Conservation (phyloP, 2,329 filamentous ascomycete species). For the Venturia aucupariae region DNA sequence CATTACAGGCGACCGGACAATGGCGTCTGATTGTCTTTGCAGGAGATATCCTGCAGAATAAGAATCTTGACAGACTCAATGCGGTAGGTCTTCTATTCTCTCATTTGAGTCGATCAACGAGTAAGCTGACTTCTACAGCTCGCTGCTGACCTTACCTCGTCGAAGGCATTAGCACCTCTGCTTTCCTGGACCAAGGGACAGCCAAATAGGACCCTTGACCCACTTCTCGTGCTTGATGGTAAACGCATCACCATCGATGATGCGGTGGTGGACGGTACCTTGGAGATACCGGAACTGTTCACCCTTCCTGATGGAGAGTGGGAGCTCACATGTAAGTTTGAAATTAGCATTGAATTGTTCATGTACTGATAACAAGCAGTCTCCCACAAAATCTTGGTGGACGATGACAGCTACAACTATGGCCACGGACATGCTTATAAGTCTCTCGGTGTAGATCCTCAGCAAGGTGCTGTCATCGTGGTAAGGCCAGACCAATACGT, state of each 20-base stretch:
- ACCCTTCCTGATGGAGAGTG: constrained; percentile 4
- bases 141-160: not conserved
- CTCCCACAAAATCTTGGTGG: constrained; percentile 29
- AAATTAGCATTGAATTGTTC: not conserved
- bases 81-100: not conserved
- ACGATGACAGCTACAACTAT: constrained; percentile 36
- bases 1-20: constrained; percentile 46
- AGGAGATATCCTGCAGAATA: constrained; percentile 27
- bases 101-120: not conserved
- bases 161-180: not conserved
- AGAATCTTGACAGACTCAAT: not conserved
- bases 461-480: constrained; percentile 49
- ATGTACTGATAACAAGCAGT: constrained; percentile 2
- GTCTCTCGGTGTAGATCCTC: constrained; percentile 48
- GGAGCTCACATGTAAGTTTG: constrained; percentile 6
- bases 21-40: constrained; percentile 55
- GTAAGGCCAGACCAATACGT: constrained; percentile 62
- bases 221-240: constrained; percentile 8
- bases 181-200: not conserved
- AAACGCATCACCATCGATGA: constrained; percentile 9
- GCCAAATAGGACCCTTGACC: not conserved
- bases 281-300: constrained; percentile 6
- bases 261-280: constrained; percentile 3
- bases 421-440: constrained; percentile 41
- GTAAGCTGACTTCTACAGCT: not conserved